Evolutionary conservation across 192 early-diverging fungal genomes (phyloP).

Genomic region (Globomyces pollinis-pini): DNA sequence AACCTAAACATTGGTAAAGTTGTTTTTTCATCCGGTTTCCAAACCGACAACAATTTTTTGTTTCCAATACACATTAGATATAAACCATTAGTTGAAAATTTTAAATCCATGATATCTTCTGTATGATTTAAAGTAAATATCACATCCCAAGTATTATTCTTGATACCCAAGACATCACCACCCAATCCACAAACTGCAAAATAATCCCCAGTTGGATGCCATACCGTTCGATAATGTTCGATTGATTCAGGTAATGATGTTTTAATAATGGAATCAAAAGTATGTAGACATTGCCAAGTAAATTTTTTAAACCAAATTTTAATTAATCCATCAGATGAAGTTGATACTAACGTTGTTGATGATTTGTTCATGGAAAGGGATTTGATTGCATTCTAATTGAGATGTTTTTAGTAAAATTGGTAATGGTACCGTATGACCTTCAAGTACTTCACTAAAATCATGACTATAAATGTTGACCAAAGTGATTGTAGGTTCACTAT

Average conservation of each 20-base stretch:
- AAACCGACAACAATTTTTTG: neutral
- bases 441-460: neutral
- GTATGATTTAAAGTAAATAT: neutral
- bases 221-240: too few relatives aligned
- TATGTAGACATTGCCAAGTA: neutral
- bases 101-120: neutral
- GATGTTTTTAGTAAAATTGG: too few relatives aligned
- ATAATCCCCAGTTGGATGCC: slow-evolving; percentile 1
- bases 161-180: neutral
- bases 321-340: neutral
- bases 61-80: neutral
- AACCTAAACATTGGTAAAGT: neutral
- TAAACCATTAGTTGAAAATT: neutral
- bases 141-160: neutral
- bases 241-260: too few relatives aligned
- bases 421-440: too few relatives aligned
- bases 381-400: too few relatives aligned
- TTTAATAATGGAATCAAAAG: too few relatives aligned
- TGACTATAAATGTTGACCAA: neutral
- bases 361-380: neutral
- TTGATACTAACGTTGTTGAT: neutral
- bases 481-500: neutral
- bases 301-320: neutral
- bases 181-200: neutral
- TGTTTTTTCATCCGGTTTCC: neutral